Conservation (phyloP, 495 filamentous ascomycete genomes). For the Geoglossum glabrum region DNA sequence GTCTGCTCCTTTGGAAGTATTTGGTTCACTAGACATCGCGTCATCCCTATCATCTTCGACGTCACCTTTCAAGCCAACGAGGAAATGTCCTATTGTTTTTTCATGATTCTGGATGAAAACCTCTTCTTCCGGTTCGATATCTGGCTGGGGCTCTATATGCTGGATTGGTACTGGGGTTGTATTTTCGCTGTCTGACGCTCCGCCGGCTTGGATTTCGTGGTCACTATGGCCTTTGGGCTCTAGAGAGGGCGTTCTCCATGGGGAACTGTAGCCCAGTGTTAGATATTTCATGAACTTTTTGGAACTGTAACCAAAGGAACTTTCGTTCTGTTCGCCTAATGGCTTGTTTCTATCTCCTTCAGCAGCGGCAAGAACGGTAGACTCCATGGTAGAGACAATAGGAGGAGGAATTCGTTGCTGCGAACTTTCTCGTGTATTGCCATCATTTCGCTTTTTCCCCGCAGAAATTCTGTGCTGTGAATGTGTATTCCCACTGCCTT, state of each 20-base stretch:
- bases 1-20: neutral
- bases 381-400: constrained; percentile 16
- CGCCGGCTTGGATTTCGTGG: neutral
- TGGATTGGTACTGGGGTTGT: constrained; percentile 9
- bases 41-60: constrained; percentile 20
- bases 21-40: neutral
- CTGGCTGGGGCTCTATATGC: constrained; percentile 20
- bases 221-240: neutral
- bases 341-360: neutral
- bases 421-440: neutral
- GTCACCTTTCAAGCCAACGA: constrained; percentile 50
- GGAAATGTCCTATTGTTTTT: constrained; percentile 33
- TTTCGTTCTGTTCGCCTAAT: neutral
- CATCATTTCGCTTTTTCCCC: neutral
- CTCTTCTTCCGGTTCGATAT: constrained; percentile 14
- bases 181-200: neutral
- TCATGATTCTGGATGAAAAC: constrained; percentile 17
- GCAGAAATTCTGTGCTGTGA: neutral
- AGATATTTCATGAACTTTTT: constrained; percentile 32
- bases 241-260: constrained; percentile 27
- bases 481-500: neutral
- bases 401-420: constrained; percentile 26
- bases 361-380: constrained; percentile 2
- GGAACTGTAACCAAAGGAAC: neutral
- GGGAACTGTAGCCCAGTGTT: constrained; percentile 39